These are phyloP conservation scores for Effrenium voratum DNA, from an alignment of 73 alveolate genomes.

Conservation along the genomic window DNA sequence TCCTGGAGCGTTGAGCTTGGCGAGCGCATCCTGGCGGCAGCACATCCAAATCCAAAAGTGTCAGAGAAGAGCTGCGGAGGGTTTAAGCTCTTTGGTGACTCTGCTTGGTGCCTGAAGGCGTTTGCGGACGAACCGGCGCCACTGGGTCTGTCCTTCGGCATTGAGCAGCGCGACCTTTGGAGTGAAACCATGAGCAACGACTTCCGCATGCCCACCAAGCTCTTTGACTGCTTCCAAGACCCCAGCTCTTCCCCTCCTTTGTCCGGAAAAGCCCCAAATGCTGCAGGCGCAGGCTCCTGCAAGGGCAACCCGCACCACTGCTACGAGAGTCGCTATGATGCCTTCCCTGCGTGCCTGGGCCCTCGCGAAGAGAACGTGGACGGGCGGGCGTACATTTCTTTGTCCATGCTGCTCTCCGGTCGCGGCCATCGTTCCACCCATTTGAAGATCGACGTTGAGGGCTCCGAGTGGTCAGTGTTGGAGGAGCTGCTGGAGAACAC, in stretches of 20 bases:
- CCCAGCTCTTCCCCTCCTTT: constrained; percentile 70
- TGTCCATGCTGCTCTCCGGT: constrained; percentile 51
- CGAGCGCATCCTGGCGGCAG: constrained; percentile 77
- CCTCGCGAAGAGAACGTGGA: constrained; percentile 62
- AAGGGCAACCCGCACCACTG: constrained; percentile 84
- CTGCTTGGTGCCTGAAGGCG: constrained; percentile 92
- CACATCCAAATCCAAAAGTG: constrained; percentile 24
- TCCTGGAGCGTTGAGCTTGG: constrained; percentile 78
- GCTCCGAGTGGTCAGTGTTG: constrained; percentile 85
- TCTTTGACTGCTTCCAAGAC: constrained; percentile 72
- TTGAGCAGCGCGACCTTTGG: constrained; percentile 84
- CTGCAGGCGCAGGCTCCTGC: constrained; percentile 47
- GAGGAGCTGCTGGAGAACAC: constrained; percentile 64
- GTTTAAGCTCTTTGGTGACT: constrained; percentile 69
- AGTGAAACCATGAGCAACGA: constrained; percentile 86
- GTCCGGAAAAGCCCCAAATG: constrained; percentile 79
- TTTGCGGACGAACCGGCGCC: constrained; percentile 34
- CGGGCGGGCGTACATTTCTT: constrained; percentile 43
- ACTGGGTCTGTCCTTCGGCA: constrained; percentile 62
- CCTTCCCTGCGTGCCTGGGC: constrained; percentile 79
- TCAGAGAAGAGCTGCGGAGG: constrained; percentile 67
- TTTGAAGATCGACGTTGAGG: constrained; percentile 81
- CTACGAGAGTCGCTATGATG: constrained; percentile 71
- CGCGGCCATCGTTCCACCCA: constrained; percentile 47
- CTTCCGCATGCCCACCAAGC: constrained; percentile 79